Evolutionary conservation across 768 basidiomycete species (phyloP).

Genomic region (Crucibulum laeve): DNA sequence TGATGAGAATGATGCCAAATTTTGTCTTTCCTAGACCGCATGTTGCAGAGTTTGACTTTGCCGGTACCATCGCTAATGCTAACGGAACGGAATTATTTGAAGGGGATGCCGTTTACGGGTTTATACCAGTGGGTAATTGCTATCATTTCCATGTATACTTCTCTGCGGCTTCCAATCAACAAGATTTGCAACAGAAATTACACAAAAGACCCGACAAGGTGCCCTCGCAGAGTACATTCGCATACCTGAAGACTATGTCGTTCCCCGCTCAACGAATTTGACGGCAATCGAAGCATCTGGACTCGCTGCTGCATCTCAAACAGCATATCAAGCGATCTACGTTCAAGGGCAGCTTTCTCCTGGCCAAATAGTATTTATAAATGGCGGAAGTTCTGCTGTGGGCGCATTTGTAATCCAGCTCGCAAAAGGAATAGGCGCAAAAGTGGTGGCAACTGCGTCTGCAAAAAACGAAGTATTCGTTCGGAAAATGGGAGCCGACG

Average conservation of each 20-base stretch:
- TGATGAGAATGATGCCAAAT: constrained; percentile 45
- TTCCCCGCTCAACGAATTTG: constrained; percentile 42
- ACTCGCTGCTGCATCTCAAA: constrained; percentile 50
- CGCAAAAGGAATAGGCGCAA: constrained; percentile 60
- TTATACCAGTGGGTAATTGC: constrained; percentile 32
- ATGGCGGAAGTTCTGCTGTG: constrained; percentile 67
- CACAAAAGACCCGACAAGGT: constrained; percentile 41
- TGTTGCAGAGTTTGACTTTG: constrained; percentile 56
- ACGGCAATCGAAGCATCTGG: constrained; percentile 57
- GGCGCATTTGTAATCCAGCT: constrained; percentile 71
- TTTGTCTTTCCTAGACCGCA: constrained; percentile 43
- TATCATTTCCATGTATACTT: background rate
- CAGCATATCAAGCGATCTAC: constrained; percentile 53
- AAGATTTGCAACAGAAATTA: too few species aligned
- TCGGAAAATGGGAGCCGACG: constrained; percentile 58
- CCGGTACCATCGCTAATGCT: constrained; percentile 56
- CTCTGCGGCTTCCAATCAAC: background rate
- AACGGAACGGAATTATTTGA: constrained; percentile 46
- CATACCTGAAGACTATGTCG: constrained; percentile 37
- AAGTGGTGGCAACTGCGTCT: constrained; percentile 58
- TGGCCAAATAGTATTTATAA: constrained; percentile 60
- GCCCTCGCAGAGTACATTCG: constrained; percentile 53
- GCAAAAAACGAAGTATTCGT: constrained; percentile 56
- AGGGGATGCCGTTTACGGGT: constrained; percentile 67
- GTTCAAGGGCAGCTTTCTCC: constrained; percentile 46